Base-by-base conservation (phyloP, 148 eudicot genomes). In the Persicaria tinctoria region DNA sequence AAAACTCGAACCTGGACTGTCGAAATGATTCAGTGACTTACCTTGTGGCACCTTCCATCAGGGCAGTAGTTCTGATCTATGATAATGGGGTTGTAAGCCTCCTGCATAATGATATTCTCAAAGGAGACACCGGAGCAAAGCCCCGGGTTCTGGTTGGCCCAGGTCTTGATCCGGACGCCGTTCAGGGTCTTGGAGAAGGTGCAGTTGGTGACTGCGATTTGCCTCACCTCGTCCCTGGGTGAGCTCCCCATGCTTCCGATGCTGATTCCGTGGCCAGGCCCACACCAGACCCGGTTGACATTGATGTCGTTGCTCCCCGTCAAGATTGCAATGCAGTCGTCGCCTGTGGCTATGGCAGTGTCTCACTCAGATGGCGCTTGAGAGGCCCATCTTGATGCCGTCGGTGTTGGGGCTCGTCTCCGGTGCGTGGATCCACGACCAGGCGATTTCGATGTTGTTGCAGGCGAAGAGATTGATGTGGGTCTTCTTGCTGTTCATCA, bases 401-500 rank as follows among this genome's bases (percentile, higher is more conserved):
- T 84, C 84, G 0, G 87, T 84, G 78, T 84, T 84, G 0, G 75
- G 76, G 2, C 84, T 79, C 6, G 73, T 62, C 16, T 46, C 83
- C 0, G 84, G 87, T 0, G 93, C 85, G 2, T 78, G 57, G 51
- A 89, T 56, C 0, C 64, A 20, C 0, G 89, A 75, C 4, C 27
- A 45, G 16, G 46, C 74, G 4, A 88, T 72, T 18, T 69, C 32
- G 0, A 82, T 10, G 69, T 87, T 79, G 51, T 81, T 53, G 78
- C 89, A 84, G 0, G 79, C 89, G 46, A 86, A 88, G 9, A 93
- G n/a, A 74, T 73, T 78, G 72, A 92, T 70, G 77, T 93, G 96
- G 9, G 85, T 41, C 78, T 55, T 84, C 71, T 83, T 88, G 83
- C 93, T 88, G 84, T 93, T 80, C 50, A 84, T 51, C n/a, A 92